Conservation (phyloP, 768 basidiomycete species). For the Zangia roseola region DNA sequence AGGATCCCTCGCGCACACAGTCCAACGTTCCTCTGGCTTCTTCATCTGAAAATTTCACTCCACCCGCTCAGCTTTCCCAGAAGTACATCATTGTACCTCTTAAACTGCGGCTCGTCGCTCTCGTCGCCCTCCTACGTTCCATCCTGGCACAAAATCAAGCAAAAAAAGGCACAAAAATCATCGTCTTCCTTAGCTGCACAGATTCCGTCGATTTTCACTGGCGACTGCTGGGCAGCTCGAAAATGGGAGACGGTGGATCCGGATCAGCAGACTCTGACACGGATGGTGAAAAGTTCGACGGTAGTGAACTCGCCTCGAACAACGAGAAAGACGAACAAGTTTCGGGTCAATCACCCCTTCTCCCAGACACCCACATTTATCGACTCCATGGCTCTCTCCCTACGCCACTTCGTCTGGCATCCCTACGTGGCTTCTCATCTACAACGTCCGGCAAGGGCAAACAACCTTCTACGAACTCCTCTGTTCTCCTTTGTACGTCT, state of each 20-base stretch:
- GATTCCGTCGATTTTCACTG: slow-evolving; percentile 99
- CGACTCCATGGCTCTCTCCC: slow-evolving; percentile 93
- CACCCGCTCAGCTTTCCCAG: slow-evolving; percentile 90
- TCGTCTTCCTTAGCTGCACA: slow-evolving; percentile 95
- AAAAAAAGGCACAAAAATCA: slow-evolving; percentile 65
- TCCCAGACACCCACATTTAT: slow-evolving; percentile 81
- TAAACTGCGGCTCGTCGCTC: slow-evolving; percentile 90
- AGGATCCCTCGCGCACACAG: slow-evolving; percentile 12
- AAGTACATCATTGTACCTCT: slow-evolving; percentile 88
- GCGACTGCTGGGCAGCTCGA: slow-evolving; percentile 71
- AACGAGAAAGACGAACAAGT: slow-evolving; percentile 41
- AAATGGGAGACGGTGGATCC: slow-evolving; percentile 51
- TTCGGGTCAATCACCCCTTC: slow-evolving; percentile 64
- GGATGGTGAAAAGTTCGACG: slow-evolving; percentile 26
- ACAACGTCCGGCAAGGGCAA: slow-evolving; percentile 31
- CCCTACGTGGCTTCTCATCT: slow-evolving; percentile 78
- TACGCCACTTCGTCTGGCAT: slow-evolving; percentile 72
- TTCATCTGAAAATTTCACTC: slow-evolving; percentile 69
- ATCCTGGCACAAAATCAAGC: slow-evolving; percentile 63
- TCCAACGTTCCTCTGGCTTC: slow-evolving; percentile 16
- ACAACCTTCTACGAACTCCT: slow-evolving; percentile 40
- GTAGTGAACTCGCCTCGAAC: slow-evolving; percentile 23
- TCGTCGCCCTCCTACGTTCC: slow-evolving; percentile 81
- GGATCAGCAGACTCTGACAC: slow-evolving; percentile 24
- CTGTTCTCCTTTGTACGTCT: slow-evolving; percentile 91